These are phyloP conservation scores for Brassica incana DNA, from an alignment of 345 rosid species.

Conservation along the genomic window DNA sequence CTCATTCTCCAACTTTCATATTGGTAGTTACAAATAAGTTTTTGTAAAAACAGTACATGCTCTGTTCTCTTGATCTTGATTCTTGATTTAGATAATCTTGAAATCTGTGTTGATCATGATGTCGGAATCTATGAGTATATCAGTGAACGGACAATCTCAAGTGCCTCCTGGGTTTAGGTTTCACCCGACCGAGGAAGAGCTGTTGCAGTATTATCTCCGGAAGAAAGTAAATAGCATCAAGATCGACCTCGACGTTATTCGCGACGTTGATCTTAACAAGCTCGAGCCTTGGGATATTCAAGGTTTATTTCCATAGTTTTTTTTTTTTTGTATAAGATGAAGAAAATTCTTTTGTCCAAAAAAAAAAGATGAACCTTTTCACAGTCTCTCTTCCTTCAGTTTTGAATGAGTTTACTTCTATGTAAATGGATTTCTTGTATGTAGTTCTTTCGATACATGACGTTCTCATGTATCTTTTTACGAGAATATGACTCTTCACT, in stretches of 20 bases:
- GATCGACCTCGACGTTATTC: slow-evolving; percentile 77
- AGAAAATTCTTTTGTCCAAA: neutral
- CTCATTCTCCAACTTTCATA: slow-evolving; percentile 35
- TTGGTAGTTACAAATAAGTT: neutral
- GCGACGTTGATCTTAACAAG: slow-evolving; percentile 82
- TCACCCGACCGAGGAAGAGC: slow-evolving; percentile 92
- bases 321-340: neutral
- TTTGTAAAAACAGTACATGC: neutral
- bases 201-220: slow-evolving; percentile 66
- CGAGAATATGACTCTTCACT: slow-evolving; percentile 33
- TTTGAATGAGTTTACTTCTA: neutral
- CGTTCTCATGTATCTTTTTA: slow-evolving; percentile 28
- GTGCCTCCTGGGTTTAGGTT: slow-evolving; percentile 89
- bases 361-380: neutral
- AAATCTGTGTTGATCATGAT: slow-evolving; percentile 31
- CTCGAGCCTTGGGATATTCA: slow-evolving; percentile 96
- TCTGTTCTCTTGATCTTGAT: slow-evolving; percentile 26
- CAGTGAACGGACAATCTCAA: slow-evolving; percentile 78
- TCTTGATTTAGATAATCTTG: neutral
- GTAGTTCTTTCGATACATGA: slow-evolving; percentile 30
- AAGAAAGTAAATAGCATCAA: slow-evolving; percentile 67
- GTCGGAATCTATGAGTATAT: slow-evolving; percentile 74
- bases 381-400: neutral
- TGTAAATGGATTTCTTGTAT: slow-evolving; percentile 7
- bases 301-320: slow-evolving; percentile 41